Percentiles rank a stretch among this genome's conserved stretches.
phyloP scores from a whole-genome alignment of 2,329 filamentous ascomycete genomes.

The Apiospora arundinis region DNA sequence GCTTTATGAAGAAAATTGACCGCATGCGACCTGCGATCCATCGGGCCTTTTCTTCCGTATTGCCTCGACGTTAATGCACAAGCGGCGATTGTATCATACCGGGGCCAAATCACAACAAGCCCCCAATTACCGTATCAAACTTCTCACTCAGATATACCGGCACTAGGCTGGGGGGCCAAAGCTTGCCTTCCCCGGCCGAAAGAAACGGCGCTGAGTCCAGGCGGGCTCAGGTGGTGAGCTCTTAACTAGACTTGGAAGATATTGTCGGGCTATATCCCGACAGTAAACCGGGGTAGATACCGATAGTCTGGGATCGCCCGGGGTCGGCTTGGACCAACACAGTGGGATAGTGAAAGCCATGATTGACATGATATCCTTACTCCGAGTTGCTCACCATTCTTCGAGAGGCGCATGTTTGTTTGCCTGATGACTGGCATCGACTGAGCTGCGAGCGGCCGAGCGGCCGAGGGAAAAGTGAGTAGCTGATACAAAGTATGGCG shows the following conservation, averaged over 20 bases:
- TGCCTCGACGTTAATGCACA: background rate
- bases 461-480: background rate
- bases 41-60: conserved; percentile 3
- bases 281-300: background rate
- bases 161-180: background rate
- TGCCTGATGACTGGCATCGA: background rate
- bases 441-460: background rate
- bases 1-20: background rate
- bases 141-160: background rate
- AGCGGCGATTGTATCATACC: conserved; percentile 3
- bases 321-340: background rate
- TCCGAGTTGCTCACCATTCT: background rate
- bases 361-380: background rate
- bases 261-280: background rate
- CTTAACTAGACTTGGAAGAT: background rate
- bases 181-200: conserved; percentile 1
- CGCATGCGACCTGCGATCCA: background rate
- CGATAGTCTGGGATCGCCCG: background rate
- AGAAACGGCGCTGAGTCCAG: background rate
- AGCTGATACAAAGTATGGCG: background rate
- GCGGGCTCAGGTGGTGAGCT: background rate
- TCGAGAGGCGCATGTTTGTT: background rate
- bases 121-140: background rate
- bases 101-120: conserved; percentile 2
- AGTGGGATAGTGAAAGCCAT: background rate